Percentiles rank a stretch among this genome's conserved stretches.
These are phyloP conservation scores for Antarctomyces pellizariae DNA, from an alignment of 495 filamentous ascomycete species.

Conservation along the genomic window DNA sequence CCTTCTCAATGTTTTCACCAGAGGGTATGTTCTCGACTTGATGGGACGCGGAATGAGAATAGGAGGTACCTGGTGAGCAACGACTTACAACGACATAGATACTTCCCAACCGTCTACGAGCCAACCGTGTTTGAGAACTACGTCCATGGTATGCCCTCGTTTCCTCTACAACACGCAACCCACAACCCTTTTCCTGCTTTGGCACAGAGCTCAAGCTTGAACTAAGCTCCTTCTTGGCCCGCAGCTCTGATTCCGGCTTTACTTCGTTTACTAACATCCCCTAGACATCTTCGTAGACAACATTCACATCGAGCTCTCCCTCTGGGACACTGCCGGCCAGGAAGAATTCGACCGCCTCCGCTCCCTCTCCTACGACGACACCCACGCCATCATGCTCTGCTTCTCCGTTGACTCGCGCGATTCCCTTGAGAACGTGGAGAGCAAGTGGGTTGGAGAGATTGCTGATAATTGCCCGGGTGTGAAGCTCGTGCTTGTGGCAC, in stretches of 20 bases:
- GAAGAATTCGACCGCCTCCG: slow-evolving; percentile 97
- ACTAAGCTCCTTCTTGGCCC: no score
- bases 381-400: slow-evolving; percentile 94
- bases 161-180: no score
- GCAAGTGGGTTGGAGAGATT: slow-evolving; percentile 95
- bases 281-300: slow-evolving; percentile 93
- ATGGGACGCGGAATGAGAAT: not conserved
- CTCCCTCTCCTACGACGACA: slow-evolving; percentile 91
- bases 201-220: no score
- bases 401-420: slow-evolving; percentile 91
- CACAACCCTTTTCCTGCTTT: no score
- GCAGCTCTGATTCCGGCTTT: no score
- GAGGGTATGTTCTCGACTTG: slow-evolving; percentile 39
- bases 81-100: slow-evolving; percentile 24
- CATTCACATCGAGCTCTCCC: slow-evolving; percentile 83
- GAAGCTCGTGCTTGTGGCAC: slow-evolving; percentile 80
- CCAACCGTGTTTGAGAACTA: slow-evolving; percentile 99
- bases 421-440: slow-evolving; percentile 92
- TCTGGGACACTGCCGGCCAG: slow-evolving; percentile 97
- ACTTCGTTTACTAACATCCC: no score
- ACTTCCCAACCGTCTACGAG: slow-evolving; percentile 96
- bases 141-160: slow-evolving; percentile 53
- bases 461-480: slow-evolving; percentile 91
- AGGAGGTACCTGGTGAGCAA: slow-evolving; percentile 1
- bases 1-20: slow-evolving; percentile 90